Conservation (phyloP, 331 rosid species). For the Stylosanthes scabra region DNA sequence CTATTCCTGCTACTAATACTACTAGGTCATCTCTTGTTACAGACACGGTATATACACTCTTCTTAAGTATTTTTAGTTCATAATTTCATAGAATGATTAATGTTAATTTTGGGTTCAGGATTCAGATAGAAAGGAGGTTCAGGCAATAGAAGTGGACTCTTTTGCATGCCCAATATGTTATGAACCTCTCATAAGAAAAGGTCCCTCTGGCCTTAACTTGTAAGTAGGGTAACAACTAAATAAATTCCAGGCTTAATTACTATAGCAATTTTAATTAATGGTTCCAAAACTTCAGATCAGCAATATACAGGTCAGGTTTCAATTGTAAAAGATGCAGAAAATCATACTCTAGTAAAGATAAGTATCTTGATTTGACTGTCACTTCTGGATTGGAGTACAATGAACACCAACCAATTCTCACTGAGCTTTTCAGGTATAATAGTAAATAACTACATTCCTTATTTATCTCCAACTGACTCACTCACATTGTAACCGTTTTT, state of each 20-base stretch:
- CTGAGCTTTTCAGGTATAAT: slow-evolving; percentile 84
- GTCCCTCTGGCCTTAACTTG: slow-evolving; percentile 87
- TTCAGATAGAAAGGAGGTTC: slow-evolving; percentile 38
- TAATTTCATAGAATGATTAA: slow-evolving; percentile 3
- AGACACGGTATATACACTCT: slow-evolving; percentile 44
- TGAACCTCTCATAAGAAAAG: slow-evolving; percentile 87
- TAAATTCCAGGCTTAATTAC: no score
- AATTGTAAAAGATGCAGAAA: slow-evolving; percentile 78
- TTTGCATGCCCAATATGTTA: slow-evolving; percentile 93
- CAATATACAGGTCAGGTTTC: slow-evolving; percentile 89
- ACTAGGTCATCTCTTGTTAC: slow-evolving; percentile 47
- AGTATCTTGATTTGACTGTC: slow-evolving; percentile 81
- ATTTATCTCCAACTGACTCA: slow-evolving; percentile 12
- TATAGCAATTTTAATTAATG: slow-evolving; percentile 5
- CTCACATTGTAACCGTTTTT: slow-evolving; percentile 3
- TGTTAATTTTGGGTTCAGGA: slow-evolving; percentile 48
- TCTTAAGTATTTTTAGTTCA: background rate
- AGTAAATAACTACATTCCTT: background rate
- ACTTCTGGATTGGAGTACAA: slow-evolving; percentile 72
- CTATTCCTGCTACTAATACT: slow-evolving; percentile 51
- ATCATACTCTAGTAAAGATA: slow-evolving; percentile 79
- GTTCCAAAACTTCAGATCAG: slow-evolving; percentile 59
- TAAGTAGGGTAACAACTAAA: slow-evolving; percentile 51
- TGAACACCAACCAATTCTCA: slow-evolving; percentile 68
- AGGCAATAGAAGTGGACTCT: slow-evolving; percentile 49